Conservation (phyloP, 148 eudicot species). For the Amaranthus cruentus region DNA sequence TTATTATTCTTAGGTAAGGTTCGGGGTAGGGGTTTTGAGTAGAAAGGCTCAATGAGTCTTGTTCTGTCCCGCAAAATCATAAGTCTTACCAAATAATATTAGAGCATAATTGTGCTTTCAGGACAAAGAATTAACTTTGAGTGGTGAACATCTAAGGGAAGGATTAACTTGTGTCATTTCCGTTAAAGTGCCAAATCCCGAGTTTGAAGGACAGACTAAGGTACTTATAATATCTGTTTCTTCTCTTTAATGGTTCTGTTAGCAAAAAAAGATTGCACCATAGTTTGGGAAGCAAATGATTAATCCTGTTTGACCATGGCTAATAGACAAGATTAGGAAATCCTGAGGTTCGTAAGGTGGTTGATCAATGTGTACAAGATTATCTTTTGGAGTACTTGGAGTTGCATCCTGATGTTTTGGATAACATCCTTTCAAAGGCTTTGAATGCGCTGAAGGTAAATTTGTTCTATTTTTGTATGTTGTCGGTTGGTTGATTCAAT, state of each 20-base stretch:
- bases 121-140: constrained; percentile 85
- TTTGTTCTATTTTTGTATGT: background rate
- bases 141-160: constrained; percentile 93
- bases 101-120: constrained; percentile 25
- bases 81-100: background rate
- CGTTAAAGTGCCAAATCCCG: constrained; percentile 93
- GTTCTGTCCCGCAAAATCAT: background rate
- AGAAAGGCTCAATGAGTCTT: background rate
- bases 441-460: constrained; percentile 88
- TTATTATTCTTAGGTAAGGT: background rate
- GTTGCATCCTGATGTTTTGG: constrained; percentile 94
- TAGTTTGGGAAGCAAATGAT: background rate
- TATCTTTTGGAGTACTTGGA: constrained; percentile 88
- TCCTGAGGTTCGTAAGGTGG: constrained; percentile 88
- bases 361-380: constrained; percentile 89
- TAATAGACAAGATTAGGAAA: constrained; percentile 87
- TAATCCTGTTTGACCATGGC: constrained; percentile 23
- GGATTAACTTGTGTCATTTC: constrained; percentile 87
- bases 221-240: constrained; percentile 24
- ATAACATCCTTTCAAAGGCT: constrained; percentile 78
- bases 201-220: constrained; percentile 99
- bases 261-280: constrained; percentile 1
- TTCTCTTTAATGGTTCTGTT: background rate
- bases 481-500: background rate
- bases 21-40: background rate